phyloP scores from a whole-genome alignment of 2,329 filamentous ascomycete genomes.

The Aspergillus alliaceus region DNA sequence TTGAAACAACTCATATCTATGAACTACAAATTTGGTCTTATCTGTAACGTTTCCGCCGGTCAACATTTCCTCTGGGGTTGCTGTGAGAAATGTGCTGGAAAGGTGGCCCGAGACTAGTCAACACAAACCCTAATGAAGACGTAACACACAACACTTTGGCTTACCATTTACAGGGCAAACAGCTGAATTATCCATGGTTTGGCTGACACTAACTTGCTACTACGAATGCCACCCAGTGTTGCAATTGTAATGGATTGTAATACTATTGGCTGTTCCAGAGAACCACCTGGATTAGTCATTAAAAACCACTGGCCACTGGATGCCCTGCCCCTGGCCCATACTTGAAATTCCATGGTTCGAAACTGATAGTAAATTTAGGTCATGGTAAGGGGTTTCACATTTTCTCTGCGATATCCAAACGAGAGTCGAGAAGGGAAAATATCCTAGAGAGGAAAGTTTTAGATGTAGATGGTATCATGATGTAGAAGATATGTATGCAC shows the following conservation, averaged over 20 bases:
- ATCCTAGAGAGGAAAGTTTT: neutral
- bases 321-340: conserved; percentile 5
- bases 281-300: neutral
- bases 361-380: neutral
- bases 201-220: neutral
- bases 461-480: neutral
- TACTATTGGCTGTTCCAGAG: neutral
- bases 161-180: neutral
- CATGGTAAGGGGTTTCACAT: neutral
- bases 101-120: neutral
- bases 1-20: neutral
- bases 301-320: neutral
- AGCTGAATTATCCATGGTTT: neutral
- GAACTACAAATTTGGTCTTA: neutral
- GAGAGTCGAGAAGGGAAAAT: neutral
- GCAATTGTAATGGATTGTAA: neutral
- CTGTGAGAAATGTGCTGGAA: neutral
- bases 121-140: neutral
- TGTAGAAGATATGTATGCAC: neutral
- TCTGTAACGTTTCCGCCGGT: neutral
- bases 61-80: neutral
- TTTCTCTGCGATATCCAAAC: neutral
- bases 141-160: neutral
- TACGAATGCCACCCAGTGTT: neutral
- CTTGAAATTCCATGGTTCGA: neutral